A percentile compares a stretch with the other conserved stretches of the same genome.
Evolutionary conservation across 495 filamentous ascomycete genomes (phyloP).

Genomic region (Penicillium canariense): DNA sequence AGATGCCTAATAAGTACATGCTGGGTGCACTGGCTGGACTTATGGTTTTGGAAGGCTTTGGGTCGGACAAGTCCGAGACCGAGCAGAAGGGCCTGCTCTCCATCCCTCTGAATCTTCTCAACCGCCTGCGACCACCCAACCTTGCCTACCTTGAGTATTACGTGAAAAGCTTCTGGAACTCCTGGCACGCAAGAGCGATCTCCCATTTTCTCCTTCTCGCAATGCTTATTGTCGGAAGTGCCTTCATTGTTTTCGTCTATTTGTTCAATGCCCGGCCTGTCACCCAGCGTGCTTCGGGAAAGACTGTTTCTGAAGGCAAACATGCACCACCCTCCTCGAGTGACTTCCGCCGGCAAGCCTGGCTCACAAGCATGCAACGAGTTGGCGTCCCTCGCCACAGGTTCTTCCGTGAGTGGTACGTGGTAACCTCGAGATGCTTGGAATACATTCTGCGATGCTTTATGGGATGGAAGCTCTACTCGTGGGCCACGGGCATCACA

Average conservation of each 20-base stretch:
- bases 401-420: conserved; percentile 79
- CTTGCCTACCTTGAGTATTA: conserved; percentile 28
- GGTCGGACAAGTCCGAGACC: conserved; percentile 55
- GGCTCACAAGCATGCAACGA: conserved; percentile 92
- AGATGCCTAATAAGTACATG: conserved; percentile 71
- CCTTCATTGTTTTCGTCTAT: conserved; percentile 66
- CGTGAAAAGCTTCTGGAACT: conserved; percentile 33
- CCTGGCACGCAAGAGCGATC: conserved; percentile 44
- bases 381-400: conserved; percentile 90
- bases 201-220: conserved; percentile 55
- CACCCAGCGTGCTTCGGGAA: conserved; percentile 22
- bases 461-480: conserved; percentile 72
- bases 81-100: conserved; percentile 68
- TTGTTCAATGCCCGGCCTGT: conserved; percentile 59
- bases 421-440: conserved; percentile 71
- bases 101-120: conserved; percentile 58
- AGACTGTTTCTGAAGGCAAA: conserved; percentile 31
- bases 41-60: conserved; percentile 81
- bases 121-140: conserved; percentile 26
- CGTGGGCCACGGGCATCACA: conserved; percentile 72
- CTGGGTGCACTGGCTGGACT: conserved; percentile 86
- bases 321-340: conserved; percentile 72
- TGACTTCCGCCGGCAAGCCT: conserved; percentile 82
- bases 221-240: conserved; percentile 59
- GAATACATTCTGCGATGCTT: conserved; percentile 79